A percentile compares a stretch with the other conserved stretches of the same genome.
phyloP scores from a whole-genome alignment of 1,139 yeast genomes.

The Saccharomyces hybrid region DNA sequence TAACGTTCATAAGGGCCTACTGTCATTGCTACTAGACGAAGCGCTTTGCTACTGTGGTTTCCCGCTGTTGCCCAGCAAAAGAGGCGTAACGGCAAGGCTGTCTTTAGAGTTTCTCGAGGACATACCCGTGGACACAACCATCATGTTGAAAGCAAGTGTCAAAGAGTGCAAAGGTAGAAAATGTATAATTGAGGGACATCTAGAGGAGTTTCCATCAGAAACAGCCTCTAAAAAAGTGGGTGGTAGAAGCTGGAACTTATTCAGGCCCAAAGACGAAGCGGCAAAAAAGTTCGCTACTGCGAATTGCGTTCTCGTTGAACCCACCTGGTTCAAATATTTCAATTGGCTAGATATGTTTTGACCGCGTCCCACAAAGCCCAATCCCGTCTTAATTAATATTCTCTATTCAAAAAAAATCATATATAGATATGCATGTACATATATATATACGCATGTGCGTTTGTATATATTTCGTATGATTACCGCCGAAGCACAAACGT shows the following conservation, averaged over 20 bases:
- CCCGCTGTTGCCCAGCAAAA: conserved; percentile 63
- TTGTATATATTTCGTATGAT: too few species aligned
- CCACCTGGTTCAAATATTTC: conserved; percentile 68
- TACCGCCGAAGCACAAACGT: not conserved
- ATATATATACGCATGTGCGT: too few species aligned
- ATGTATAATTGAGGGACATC: conserved; percentile 60
- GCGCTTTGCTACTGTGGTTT: conserved; percentile 83
- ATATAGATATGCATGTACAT: not conserved
- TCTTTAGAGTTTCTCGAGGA: conserved; percentile 60
- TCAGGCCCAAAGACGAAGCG: not conserved
- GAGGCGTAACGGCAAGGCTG: conserved; percentile 87
- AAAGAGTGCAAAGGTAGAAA: conserved; percentile 68
- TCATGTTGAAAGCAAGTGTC: conserved; percentile 63
- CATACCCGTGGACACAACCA: conserved; percentile 55
- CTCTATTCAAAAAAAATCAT: conserved; percentile 12
- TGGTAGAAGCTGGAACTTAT: conserved; percentile 3
- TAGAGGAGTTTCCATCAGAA: conserved; percentile 39
- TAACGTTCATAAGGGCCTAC: conserved; percentile 77
- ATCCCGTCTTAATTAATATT: conserved; percentile 25
- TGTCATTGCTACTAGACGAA: conserved; percentile 81
- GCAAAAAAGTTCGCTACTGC: conserved; percentile 42
- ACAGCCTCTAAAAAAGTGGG: conserved; percentile 5
- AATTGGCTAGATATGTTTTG: conserved; percentile 42
- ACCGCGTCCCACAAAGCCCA: conserved; percentile 8
- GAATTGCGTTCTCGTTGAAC: conserved; percentile 61